Conservation (phyloP, 495 filamentous ascomycete species). For the Pyronema domesticum region DNA sequence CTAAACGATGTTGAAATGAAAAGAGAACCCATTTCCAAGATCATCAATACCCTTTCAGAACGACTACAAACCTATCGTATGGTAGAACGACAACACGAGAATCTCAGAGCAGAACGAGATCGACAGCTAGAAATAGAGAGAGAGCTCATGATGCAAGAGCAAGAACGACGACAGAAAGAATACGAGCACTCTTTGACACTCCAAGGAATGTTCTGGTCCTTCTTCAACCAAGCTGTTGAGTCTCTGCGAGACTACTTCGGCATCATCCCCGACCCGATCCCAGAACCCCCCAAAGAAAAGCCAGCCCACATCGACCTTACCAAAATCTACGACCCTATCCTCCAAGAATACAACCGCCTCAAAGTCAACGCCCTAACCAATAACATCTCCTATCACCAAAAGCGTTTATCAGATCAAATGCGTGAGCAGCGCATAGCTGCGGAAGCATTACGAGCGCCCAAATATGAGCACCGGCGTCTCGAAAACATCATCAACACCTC, state of each 20-base stretch:
- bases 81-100: neutral
- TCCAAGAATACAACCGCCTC: neutral
- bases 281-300: neutral
- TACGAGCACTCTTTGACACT: no score
- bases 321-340: neutral
- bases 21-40: neutral
- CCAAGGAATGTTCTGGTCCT: no score
- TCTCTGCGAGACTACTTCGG: no score
- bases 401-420: neutral
- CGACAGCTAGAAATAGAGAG: neutral
- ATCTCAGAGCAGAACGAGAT: neutral
- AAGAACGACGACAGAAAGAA: neutral
- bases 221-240: no score
- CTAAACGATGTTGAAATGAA: neutral
- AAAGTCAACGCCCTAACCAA: neutral
- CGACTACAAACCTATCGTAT: neutral
- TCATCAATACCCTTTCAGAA: neutral
- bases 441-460: neutral
- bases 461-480: neutral
- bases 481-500: neutral
- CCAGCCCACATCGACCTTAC: neutral
- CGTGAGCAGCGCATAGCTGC: neutral
- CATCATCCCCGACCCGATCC: neutral
- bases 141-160: neutral
- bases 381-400: neutral